Evolutionary conservation across 106 monocot genomes (phyloP).

Genomic region (Ottelia alismoides): DNA sequence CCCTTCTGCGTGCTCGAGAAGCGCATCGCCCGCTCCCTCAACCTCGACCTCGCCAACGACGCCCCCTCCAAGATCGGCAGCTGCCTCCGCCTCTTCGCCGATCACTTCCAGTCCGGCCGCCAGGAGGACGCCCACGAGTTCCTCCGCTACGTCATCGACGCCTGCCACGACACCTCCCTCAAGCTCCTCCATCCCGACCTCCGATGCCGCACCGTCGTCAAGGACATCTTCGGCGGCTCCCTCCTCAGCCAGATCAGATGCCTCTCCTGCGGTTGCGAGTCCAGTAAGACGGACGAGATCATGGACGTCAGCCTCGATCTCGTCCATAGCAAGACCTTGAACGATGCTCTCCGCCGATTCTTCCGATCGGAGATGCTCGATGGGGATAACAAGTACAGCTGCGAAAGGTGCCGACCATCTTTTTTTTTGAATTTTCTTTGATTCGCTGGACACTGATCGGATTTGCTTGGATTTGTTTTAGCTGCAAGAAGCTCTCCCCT

Average conservation of each 20-base stretch:
- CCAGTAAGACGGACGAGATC: conserved; percentile 89
- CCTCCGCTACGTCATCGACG: conserved; percentile 85
- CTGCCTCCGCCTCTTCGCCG: conserved; percentile 57
- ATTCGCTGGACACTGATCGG: not conserved
- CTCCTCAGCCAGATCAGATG: conserved; percentile 92
- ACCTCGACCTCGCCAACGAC: conserved; percentile 39
- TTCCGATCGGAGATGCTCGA: conserved; percentile 77
- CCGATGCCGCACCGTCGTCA: conserved; percentile 36
- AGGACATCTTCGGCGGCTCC: conserved; percentile 83
- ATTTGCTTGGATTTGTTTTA: conserved; percentile 4
- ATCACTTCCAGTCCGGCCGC: conserved; percentile 79
- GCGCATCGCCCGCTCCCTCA: conserved; percentile 58
- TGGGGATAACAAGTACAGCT: conserved; percentile 84
- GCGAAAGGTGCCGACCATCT: conserved; percentile 41
- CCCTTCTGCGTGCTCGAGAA: conserved; percentile 86
- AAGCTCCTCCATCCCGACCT: conserved; percentile 18
- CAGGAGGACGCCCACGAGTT: conserved; percentile 99
- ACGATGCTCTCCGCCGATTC: conserved; percentile 66
- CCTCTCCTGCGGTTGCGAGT: conserved; percentile 64
- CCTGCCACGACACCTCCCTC: conserved; percentile 65
- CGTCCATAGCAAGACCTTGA: conserved; percentile 47
- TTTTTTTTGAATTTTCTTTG: not conserved
- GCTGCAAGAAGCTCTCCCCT: conserved; percentile 77
- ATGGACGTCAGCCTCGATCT: conserved; percentile 95
- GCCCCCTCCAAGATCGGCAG: conserved; percentile 59